Conservation (phyloP, 768 basidiomycete species). For the Rhodosporidiobolus sp. region DNA sequence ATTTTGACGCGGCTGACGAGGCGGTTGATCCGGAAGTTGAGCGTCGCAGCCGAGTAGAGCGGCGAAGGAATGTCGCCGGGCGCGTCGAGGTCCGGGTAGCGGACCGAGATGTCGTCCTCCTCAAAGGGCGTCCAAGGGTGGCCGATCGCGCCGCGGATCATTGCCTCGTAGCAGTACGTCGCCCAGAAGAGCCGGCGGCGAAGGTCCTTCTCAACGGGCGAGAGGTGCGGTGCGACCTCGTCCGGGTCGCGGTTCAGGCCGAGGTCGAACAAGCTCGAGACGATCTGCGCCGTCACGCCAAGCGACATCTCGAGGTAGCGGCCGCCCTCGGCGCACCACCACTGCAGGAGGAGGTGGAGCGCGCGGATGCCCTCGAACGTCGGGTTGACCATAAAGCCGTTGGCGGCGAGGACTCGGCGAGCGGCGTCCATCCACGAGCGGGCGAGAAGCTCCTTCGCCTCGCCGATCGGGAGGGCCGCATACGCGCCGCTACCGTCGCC, state of each 20-base stretch:
- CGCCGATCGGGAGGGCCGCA: constrained; percentile 1
- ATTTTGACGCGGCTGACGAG: neutral
- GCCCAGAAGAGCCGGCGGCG: constrained; percentile 30
- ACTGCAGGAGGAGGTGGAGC: constrained; percentile 19
- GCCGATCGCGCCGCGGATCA: constrained; percentile 10
- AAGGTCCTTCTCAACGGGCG: constrained; percentile 14
- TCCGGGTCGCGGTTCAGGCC: constrained; percentile 29
- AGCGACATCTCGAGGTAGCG: constrained; percentile 7
- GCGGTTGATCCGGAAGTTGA: constrained; percentile 11
- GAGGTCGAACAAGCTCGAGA: constrained; percentile 4
- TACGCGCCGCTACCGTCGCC: neutral
- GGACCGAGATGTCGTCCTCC: constrained; percentile 9
- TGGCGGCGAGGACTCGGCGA: constrained; percentile 10
- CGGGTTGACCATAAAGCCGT: constrained; percentile 11
- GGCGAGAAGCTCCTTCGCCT: constrained; percentile 14
- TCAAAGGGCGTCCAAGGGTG: constrained; percentile 1
- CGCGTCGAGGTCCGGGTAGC: constrained; percentile 3
- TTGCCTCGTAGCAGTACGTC: constrained; percentile 1
- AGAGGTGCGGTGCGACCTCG: neutral
- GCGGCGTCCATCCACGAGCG: constrained; percentile 24
- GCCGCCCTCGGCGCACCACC: constrained; percentile 6
- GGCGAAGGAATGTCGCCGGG: neutral
- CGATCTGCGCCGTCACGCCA: neutral
- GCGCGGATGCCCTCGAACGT: constrained; percentile 21
- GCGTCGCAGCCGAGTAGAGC: neutral